These are phyloP conservation scores for Suillus clintonianus DNA, from an alignment of 768 basidiomycete species.

Conservation along the genomic window DNA sequence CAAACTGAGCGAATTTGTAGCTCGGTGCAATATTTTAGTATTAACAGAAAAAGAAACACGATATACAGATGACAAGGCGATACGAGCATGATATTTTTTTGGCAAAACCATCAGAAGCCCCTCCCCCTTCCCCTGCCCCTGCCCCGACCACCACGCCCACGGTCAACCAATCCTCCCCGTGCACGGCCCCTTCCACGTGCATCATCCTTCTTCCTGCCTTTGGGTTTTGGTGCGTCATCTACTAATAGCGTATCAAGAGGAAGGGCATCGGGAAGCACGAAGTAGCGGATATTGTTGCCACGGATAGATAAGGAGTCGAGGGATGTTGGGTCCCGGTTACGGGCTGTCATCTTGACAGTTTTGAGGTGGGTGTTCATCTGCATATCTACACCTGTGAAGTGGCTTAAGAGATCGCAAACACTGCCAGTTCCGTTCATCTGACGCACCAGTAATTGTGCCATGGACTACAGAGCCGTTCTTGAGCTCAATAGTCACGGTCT, in stretches of 20 bases:
- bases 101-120: slow-evolving; percentile 33
- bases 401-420: slow-evolving; percentile 1
- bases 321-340: slow-evolving; percentile 83
- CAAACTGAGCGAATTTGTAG: slow-evolving; percentile 19
- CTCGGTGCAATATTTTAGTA: slow-evolving; percentile 25
- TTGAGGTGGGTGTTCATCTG: slow-evolving; percentile 99
- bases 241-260: slow-evolving; percentile 96
- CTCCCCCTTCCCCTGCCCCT: slow-evolving; percentile 54
- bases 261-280: slow-evolving; percentile 94
- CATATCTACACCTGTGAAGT: slow-evolving; percentile 86
- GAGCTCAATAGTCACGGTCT: slow-evolving; percentile 96
- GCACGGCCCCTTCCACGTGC: slow-evolving; percentile 65
- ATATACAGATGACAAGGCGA: slow-evolving; percentile 8
- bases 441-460: slow-evolving; percentile 93
- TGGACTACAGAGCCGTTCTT: slow-evolving; percentile 96
- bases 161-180: slow-evolving; percentile 44
- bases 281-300: slow-evolving; percentile 96
- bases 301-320: slow-evolving; percentile 93
- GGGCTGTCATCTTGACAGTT: slow-evolving; percentile 94
- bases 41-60: slow-evolving; percentile 14
- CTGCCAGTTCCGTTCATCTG: background rate
- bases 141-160: slow-evolving; percentile 57
- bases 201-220: slow-evolving; percentile 88
- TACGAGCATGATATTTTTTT: slow-evolving; percentile 5
- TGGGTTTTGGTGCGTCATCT: slow-evolving; percentile 97